A percentile compares a stretch with the other conserved stretches of the same genome.
Evolutionary conservation across 352 stramenopile species (phyloP).

Genomic region (Globisporangium megalacanthum): DNA sequence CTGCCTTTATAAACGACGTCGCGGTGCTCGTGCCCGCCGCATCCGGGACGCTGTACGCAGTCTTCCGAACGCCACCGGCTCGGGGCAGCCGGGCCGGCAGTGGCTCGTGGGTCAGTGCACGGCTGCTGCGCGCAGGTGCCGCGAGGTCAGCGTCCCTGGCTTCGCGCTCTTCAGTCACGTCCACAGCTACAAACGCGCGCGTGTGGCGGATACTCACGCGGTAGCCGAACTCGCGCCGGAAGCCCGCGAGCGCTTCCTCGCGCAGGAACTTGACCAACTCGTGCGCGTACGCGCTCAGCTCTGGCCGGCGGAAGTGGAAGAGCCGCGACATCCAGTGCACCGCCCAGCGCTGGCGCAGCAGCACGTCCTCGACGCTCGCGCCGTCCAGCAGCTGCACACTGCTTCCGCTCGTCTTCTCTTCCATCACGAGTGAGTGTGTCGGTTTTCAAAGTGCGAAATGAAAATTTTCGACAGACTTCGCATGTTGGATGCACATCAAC

Average conservation of each 20-base stretch:
- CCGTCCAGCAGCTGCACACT: slow-evolving; percentile 5
- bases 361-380: slow-evolving; percentile 45
- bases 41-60: neutral
- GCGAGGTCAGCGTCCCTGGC: slow-evolving; percentile 3
- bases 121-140: neutral
- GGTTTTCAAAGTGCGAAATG: too few species aligned
- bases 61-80: neutral
- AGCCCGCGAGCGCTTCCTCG: slow-evolving; percentile 34
- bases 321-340: slow-evolving; percentile 61
- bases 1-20: neutral
- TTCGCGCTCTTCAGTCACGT: slow-evolving; percentile 48
- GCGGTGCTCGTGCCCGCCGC: neutral
- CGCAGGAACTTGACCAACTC: slow-evolving; percentile 64
- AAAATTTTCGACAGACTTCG: too few species aligned
- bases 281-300: slow-evolving; percentile 52
- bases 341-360: slow-evolving; percentile 46
- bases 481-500: too few species aligned
- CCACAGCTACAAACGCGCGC: slow-evolving; percentile 45
- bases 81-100: neutral
- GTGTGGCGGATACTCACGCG: slow-evolving; percentile 54
- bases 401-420: neutral
- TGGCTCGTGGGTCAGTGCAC: neutral
- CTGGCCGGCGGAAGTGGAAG: slow-evolving; percentile 43
- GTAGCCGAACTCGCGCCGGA: slow-evolving; percentile 53
- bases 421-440: too few species aligned